These are phyloP conservation scores for Apophysomyces elegans DNA, from an alignment of 371 early-diverging fungal species.

Conservation along the genomic window DNA sequence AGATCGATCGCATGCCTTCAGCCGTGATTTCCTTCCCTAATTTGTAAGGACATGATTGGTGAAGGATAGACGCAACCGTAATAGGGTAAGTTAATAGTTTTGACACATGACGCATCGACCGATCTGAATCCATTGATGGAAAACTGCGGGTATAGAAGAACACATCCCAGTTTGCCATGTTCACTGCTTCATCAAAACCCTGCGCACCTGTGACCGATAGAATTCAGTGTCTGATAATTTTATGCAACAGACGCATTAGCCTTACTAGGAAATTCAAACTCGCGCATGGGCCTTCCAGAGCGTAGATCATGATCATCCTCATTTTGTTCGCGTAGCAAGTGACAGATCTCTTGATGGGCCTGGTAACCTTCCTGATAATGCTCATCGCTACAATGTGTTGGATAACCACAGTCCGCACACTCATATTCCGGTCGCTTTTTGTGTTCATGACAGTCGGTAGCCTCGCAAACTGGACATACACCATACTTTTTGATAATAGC, in stretches of 20 bases:
- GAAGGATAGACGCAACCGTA: constrained; percentile 80
- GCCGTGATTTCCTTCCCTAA: constrained; percentile 70
- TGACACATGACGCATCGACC: constrained; percentile 82
- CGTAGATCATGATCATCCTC: constrained; percentile 87
- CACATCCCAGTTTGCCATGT: constrained; percentile 83
- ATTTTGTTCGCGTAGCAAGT: constrained; percentile 69
- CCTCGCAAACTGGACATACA: constrained; percentile 76
- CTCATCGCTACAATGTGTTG: constrained; percentile 81
- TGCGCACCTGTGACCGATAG: constrained; percentile 56
- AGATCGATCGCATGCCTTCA: constrained; percentile 74
- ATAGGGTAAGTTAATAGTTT: constrained; percentile 84
- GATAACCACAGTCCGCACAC: constrained; percentile 85
- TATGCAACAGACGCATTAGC: not conserved
- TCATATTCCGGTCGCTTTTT: constrained; percentile 60
- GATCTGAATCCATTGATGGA: constrained; percentile 72
- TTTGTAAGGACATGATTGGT: constrained; percentile 75
- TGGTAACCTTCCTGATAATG: constrained; percentile 70
- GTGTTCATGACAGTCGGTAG: constrained; percentile 40
- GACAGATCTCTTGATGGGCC: constrained; percentile 64
- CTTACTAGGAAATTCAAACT: constrained; percentile 85
- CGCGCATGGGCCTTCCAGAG: constrained; percentile 76
- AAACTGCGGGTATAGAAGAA: constrained; percentile 85
- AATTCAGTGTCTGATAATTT: not conserved
- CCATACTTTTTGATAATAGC: constrained; percentile 72
- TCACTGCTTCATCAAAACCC: constrained; percentile 78